A percentile compares a stretch with the other conserved stretches of the same genome.
phyloP scores from a whole-genome alignment of 73 alveolate species.

The Uronychia binucleata region DNA sequence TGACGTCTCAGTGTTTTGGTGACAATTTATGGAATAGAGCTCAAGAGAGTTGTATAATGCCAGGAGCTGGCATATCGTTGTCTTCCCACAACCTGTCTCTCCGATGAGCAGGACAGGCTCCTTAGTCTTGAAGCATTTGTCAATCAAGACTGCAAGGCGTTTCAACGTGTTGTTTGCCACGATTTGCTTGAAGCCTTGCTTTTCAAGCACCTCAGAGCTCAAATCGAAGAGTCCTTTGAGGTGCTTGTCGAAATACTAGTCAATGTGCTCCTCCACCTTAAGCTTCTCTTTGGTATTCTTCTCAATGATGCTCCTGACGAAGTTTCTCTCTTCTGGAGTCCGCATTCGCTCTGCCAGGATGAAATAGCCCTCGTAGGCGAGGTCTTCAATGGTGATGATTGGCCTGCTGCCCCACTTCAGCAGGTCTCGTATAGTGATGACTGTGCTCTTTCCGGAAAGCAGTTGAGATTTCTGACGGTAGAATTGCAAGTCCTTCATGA shows the following conservation, averaged over 20 bases:
- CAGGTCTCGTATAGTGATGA: constrained; percentile 98
- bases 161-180: constrained; percentile 86
- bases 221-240: constrained; percentile 11
- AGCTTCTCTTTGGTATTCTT: constrained; percentile 78
- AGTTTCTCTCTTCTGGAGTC: constrained; percentile 87
- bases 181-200: constrained; percentile 41
- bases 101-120: constrained; percentile 99
- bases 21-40: constrained; percentile 95
- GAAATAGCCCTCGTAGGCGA: constrained; percentile 93
- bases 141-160: constrained; percentile 95
- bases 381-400: constrained; percentile 33
- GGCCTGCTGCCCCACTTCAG: constrained; percentile 97
- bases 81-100: constrained; percentile 99
- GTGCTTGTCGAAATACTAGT: constrained; percentile 67
- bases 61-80: constrained; percentile 89
- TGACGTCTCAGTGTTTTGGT: constrained; percentile 98
- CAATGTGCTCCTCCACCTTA: constrained; percentile 70
- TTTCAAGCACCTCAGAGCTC: constrained; percentile 10
- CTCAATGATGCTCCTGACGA: constrained; percentile 85
- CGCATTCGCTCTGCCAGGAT: constrained; percentile 97
- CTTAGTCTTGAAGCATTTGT: constrained; percentile 87
- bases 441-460: constrained; percentile 88
- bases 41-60: constrained; percentile 66
- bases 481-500: constrained; percentile 88
- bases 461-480: constrained; percentile 84